phyloP scores from a whole-genome alignment of 139 green algal genomes.

The Marvania coccoides region DNA sequence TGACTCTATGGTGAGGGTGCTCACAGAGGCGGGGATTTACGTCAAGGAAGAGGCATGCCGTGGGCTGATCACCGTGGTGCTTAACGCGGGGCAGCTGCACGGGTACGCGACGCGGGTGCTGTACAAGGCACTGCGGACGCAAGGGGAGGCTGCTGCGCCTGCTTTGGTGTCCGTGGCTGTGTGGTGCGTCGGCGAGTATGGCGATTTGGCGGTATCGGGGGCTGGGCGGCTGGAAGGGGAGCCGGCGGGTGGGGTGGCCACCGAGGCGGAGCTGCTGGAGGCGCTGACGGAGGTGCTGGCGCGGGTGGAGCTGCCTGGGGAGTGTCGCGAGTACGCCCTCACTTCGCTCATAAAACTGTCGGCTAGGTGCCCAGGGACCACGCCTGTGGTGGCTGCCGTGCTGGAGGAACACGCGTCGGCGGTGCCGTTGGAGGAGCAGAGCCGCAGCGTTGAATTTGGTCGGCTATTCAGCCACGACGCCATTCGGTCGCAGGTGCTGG shows the following conservation, averaged over 20 bases:
- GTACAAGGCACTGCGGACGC: conserved; percentile 28
- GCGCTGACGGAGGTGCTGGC: conserved; percentile 42
- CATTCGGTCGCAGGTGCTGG: conserved; percentile 60
- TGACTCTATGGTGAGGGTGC: conserved; percentile 75
- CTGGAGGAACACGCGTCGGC: conserved; percentile 43
- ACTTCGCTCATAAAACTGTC: conserved; percentile 83
- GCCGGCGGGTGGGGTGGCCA: conserved; percentile 24
- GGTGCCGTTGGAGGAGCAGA: conserved; percentile 72
- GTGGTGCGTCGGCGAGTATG: conserved; percentile 79
- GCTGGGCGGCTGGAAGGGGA: conserved; percentile 62
- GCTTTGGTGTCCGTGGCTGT: conserved; percentile 47
- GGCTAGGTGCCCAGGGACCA: conserved; percentile 36
- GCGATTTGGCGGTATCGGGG: conserved; percentile 67
- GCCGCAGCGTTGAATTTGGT: conserved; percentile 63
- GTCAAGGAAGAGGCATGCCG: conserved; percentile 81
- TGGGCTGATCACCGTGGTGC: conserved; percentile 78
- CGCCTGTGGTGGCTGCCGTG: conserved; percentile 29
- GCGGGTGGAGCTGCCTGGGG: background rate
- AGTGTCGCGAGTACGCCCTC: conserved; percentile 58
- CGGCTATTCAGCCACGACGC: conserved; percentile 55
- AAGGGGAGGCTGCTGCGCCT: conserved; percentile 15
- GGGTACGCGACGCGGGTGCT: conserved; percentile 54
- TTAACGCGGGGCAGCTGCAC: conserved; percentile 81
- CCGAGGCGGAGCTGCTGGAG: conserved; percentile 48
- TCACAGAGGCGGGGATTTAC: conserved; percentile 62